Conservation (phyloP, 2,329 filamentous ascomycete genomes). For the Neopestalotiopsis clavispora region DNA sequence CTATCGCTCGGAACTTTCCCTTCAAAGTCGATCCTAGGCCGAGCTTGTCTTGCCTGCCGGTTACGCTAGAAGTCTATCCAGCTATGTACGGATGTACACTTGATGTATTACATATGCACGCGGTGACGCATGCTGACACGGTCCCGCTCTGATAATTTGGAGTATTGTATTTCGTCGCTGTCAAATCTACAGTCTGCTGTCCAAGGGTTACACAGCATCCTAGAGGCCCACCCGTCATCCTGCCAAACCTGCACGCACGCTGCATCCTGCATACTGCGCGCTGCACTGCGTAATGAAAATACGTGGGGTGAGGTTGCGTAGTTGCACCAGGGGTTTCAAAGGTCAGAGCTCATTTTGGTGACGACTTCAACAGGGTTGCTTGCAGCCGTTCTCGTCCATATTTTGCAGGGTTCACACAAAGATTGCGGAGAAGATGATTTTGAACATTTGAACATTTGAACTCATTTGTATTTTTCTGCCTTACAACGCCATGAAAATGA, state of each 20-base stretch:
- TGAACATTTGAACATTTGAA: not conserved
- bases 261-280: too few relatives aligned
- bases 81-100: too few relatives aligned
- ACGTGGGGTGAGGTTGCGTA: not conserved
- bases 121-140: too few relatives aligned
- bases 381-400: not conserved
- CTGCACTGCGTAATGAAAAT: not conserved
- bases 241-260: not conserved
- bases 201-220: not conserved
- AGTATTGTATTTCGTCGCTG: not conserved
- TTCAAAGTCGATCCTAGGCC: too few relatives aligned
- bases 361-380: not conserved
- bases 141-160: not conserved
- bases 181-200: not conserved
- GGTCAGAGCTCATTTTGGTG: not conserved
- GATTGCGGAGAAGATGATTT: not conserved
- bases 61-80: too few relatives aligned
- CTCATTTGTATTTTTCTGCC: not conserved
- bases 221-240: not conserved
- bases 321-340: not conserved
- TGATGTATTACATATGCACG: too few relatives aligned
- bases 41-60: too few relatives aligned
- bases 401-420: not conserved
- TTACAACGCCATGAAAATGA: not conserved
- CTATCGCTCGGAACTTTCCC: not conserved